Conservation (phyloP, 495 filamentous ascomycete genomes). For the Aspergillus nanangensis region DNA sequence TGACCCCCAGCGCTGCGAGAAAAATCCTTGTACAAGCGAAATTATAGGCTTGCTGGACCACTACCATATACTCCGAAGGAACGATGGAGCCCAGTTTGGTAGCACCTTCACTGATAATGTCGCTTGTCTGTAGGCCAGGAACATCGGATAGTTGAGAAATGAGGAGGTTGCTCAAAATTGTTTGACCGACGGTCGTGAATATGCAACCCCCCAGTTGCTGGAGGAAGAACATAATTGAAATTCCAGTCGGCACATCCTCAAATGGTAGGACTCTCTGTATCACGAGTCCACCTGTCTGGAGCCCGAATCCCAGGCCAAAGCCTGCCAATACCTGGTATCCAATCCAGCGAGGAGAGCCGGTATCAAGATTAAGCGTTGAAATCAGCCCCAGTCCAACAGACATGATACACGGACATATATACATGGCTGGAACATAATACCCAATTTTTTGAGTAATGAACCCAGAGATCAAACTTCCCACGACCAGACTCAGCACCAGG, state of each 20-base stretch:
- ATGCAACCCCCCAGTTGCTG: slow-evolving; percentile 60
- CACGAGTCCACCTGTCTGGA: slow-evolving; percentile 56
- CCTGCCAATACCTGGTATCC: slow-evolving; percentile 64
- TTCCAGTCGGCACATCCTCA: slow-evolving; percentile 53
- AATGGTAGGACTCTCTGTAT: slow-evolving; percentile 54
- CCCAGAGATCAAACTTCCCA: background rate
- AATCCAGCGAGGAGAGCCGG: slow-evolving; percentile 51
- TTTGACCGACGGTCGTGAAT: slow-evolving; percentile 53
- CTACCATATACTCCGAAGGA: background rate
- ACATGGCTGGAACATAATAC: slow-evolving; percentile 1
- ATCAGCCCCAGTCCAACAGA: slow-evolving; percentile 62
- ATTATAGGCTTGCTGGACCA: background rate
- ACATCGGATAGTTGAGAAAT: background rate
- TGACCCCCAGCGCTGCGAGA: background rate
- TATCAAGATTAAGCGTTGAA: slow-evolving; percentile 48
- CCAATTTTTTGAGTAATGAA: background rate
- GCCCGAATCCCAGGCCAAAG: slow-evolving; percentile 52
- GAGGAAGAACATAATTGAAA: slow-evolving; percentile 53
- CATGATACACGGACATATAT: slow-evolving; percentile 20
- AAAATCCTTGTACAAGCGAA: background rate
- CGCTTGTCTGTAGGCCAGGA: background rate
- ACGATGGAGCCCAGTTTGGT: background rate
- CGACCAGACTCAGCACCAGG: background rate
- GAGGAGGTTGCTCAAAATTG: slow-evolving; percentile 6
- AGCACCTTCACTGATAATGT: background rate